Evolutionary conservation across 352 stramenopile genomes (phyloP).

Genomic region (Globisporangium paroecandrum): DNA sequence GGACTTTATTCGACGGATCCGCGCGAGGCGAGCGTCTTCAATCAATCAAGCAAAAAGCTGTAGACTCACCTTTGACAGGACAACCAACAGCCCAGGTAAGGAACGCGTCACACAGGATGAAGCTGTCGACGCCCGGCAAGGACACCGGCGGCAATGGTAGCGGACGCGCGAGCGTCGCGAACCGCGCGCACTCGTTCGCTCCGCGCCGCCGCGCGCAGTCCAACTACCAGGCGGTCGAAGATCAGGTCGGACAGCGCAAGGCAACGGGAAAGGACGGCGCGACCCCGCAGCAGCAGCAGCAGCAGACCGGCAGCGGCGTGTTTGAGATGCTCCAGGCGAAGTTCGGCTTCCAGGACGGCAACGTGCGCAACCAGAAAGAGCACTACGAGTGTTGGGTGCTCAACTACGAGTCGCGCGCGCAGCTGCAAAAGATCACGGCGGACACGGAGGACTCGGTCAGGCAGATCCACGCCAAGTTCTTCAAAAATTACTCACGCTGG

Average conservation of each 20-base stretch:
- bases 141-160: constrained; percentile 1
- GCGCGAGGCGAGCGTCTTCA: not conserved
- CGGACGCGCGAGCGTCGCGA: constrained; percentile 17
- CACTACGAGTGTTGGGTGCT: constrained; percentile 83
- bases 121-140: constrained; percentile 15
- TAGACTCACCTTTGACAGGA: no score
- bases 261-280: constrained; percentile 31
- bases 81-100: no score
- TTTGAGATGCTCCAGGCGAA: constrained; percentile 82
- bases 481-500: constrained; percentile 93
- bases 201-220: constrained; percentile 54
- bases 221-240: constrained; percentile 80
- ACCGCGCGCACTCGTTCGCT: constrained; percentile 16
- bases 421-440: constrained; percentile 13
- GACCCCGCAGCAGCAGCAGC: constrained; percentile 25
- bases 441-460: constrained; percentile 63
- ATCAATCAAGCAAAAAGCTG: not conserved
- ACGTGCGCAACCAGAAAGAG: constrained; percentile 81
- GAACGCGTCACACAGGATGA: constrained; percentile 6
- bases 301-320: constrained; percentile 29
- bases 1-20: not conserved
- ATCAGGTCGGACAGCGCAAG: constrained; percentile 18
- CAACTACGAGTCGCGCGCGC: constrained; percentile 77
- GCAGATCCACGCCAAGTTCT: constrained; percentile 92
- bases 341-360: constrained; percentile 86